phyloP scores from a whole-genome alignment of 2,329 filamentous ascomycete species.

The Fusarium cicatricum region DNA sequence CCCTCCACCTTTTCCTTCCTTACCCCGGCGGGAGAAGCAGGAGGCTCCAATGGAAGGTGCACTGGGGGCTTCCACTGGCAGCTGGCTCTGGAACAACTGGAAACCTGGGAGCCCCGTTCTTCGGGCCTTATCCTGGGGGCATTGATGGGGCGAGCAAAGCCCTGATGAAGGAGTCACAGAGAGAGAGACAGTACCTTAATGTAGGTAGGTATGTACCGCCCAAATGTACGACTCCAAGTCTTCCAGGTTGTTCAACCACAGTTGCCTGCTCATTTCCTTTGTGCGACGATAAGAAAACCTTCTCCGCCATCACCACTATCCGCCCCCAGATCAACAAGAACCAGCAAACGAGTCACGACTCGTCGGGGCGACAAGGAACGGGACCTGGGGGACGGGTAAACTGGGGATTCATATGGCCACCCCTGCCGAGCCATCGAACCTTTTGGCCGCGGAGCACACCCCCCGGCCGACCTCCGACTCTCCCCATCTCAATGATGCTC shows the following conservation, averaged over 20 bases:
- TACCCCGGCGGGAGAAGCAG: conserved; percentile 43
- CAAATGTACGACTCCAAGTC: neutral
- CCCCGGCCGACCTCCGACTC: conserved; percentile 26
- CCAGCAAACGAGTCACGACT: conserved; percentile 32
- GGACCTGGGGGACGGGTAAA: conserved; percentile 26
- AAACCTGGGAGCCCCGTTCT: conserved; percentile 29
- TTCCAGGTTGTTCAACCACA: neutral
- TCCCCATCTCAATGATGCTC: conserved; percentile 14
- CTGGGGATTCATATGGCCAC: conserved; percentile 30
- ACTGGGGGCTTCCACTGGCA: conserved; percentile 12
- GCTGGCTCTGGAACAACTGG: conserved; percentile 33
- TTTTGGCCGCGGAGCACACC: conserved; percentile 16
- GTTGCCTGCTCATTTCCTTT: conserved; percentile 11
- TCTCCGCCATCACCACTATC: conserved; percentile 24
- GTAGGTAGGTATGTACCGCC: neutral
- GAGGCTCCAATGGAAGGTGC: conserved; percentile 38
- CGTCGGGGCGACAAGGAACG: conserved; percentile 29
- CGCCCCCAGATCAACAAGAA: conserved; percentile 26
- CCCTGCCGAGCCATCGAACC: conserved; percentile 7
- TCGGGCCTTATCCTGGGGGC: conserved; percentile 35
- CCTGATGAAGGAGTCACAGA: conserved; percentile 27
- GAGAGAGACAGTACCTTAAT: conserved; percentile 17
- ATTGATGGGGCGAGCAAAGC: conserved; percentile 28
- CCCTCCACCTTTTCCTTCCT: conserved; percentile 36
- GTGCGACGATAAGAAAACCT: conserved; percentile 30